A percentile compares a stretch with the other conserved stretches of the same genome.
These are phyloP conservation scores for Boletus rubescentipes DNA, from an alignment of 768 basidiomycete genomes.

Conservation along the genomic window DNA sequence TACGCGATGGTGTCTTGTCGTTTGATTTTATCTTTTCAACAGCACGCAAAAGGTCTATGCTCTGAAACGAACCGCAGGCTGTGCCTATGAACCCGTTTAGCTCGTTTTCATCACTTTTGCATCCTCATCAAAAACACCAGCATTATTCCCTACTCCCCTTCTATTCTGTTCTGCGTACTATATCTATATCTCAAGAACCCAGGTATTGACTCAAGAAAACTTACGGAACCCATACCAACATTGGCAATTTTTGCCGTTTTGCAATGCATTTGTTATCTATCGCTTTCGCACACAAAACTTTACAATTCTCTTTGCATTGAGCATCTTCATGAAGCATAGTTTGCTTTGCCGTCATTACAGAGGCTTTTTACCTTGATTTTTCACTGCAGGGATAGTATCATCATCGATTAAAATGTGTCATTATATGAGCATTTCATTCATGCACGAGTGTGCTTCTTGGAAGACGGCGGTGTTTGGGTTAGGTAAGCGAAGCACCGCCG, in stretches of 20 bases:
- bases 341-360: slow-evolving; percentile 20
- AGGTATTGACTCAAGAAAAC: slow-evolving; percentile 29
- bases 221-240: slow-evolving; percentile 36
- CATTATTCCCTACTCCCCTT: slow-evolving; percentile 27
- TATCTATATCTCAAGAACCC: slow-evolving; percentile 39
- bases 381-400: slow-evolving; percentile 14
- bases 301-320: slow-evolving; percentile 26
- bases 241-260: slow-evolving; percentile 24
- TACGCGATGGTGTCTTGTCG: background rate
- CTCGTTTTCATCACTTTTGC: slow-evolving; percentile 15
- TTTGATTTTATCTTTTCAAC: background rate
- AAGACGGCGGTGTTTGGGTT: background rate
- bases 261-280: slow-evolving; percentile 37
- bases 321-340: slow-evolving; percentile 27
- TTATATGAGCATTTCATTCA: background rate
- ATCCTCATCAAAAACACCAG: slow-evolving; percentile 29
- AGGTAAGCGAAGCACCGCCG: too few species aligned
- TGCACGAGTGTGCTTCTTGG: too few species aligned
- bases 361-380: slow-evolving; percentile 6
- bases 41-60: slow-evolving; percentile 14
- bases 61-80: slow-evolving; percentile 21
- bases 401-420: slow-evolving; percentile 17
- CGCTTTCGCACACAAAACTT: slow-evolving; percentile 25
- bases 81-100: slow-evolving; percentile 22
- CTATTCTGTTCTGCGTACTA: slow-evolving; percentile 33